Base-by-base conservation (phyloP, 352 stramenopile species). In the Blastocystis sp. region DNA sequence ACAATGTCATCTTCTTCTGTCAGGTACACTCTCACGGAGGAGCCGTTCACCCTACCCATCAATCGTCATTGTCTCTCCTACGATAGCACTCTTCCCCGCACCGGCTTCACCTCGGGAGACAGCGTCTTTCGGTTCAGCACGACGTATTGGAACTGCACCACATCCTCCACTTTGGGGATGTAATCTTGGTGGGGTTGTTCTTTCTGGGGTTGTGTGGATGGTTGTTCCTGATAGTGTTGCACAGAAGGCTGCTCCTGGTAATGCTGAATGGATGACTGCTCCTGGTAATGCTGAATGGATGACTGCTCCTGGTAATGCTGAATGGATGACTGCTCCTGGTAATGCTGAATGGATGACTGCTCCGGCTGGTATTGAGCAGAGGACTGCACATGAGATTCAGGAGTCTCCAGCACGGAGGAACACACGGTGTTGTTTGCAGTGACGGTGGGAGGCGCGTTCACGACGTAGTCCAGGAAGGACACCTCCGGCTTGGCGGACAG, bases 401-500 rank as follows among this genome's bases (percentile, higher is more conserved):
- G 64, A 71, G 4, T 52, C 21, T 38, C 21, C 53, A 61, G 11
- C 23, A 38, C 60, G 21, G 5, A 38, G 10, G 60, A 65, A 45
- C 21, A 4, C 23, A n/a, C 45, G n/a, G 43, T 43, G 7, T 21
- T 79, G 17, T 62, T 64, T 0, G 69, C 28, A 0, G 28, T 79
- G 1, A 79, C 40, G 14, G 48, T 43, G 34, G 69, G 69, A 62
- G 43, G 40, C 40, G 62, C 56, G 43, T 79, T 21, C 7, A 64
- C 41, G 38, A 79, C 41, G n/a, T 62, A 79, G 41, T 79, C 69
- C 7, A 79, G 21, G n/a, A 62, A 79, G 38, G 66, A 76, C 21
- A 59, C 4, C 45, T 41, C 34, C n/a, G 64, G 45, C 64, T 71
- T 71, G 1, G 64, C 3, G 45, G 38, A 52, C 19, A 52, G 34